Percentiles rank a stretch among this genome's conserved stretches.
phyloP scores from a whole-genome alignment of 169 alveolate species.

The Cryptosporidium sp. region DNA sequence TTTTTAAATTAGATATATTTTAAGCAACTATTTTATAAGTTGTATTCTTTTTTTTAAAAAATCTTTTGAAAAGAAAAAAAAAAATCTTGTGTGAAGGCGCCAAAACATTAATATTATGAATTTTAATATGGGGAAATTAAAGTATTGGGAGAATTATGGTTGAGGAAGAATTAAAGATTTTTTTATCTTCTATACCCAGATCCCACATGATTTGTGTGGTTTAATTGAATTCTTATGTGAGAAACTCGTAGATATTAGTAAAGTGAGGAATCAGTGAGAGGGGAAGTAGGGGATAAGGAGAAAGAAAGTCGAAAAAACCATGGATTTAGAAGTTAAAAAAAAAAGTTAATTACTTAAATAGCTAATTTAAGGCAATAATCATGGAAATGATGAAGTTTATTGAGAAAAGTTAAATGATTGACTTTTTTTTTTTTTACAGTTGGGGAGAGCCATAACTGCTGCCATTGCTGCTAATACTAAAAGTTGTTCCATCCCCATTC shows the following conservation, averaged over 20 bases:
- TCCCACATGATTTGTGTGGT: no score
- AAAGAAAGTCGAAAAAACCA: no score
- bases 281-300: not conserved
- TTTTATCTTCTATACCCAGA: not conserved
- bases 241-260: no score
- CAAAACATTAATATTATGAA: not conserved
- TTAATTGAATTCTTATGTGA: no score
- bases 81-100: not conserved
- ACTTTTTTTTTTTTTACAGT: not conserved
- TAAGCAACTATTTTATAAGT: no score
- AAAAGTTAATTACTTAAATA: not conserved
- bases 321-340: not conserved
- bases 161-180: no score
- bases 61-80: not conserved
- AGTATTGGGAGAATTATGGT: not conserved
- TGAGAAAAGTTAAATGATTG: not conserved
- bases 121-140: not conserved
- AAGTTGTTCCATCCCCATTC: not conserved
- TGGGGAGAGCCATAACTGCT: constrained; percentile 6
- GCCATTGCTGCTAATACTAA: constrained; percentile 10
- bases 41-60: no score
- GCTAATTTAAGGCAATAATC: not conserved
- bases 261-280: no score
- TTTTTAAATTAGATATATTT: no score
- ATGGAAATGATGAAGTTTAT: not conserved